phyloP scores from a whole-genome alignment of 192 early-diverging fungal genomes.

The Backusella tuberculispora region DNA sequence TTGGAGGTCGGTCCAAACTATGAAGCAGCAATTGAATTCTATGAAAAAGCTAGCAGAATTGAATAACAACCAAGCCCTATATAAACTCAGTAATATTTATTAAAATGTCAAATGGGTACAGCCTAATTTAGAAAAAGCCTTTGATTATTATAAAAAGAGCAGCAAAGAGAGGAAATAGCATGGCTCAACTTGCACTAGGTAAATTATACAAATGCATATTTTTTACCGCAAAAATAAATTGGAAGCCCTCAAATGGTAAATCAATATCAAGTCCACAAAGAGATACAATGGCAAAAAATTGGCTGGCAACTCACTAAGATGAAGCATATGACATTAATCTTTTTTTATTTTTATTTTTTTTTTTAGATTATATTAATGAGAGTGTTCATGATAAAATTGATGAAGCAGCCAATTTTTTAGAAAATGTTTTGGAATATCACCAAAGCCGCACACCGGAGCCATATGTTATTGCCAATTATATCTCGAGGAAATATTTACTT shows the following conservation, averaged over 20 bases:
- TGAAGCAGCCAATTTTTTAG: too few relatives aligned
- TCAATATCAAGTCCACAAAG: constrained; percentile 2
- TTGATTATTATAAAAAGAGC: neutral
- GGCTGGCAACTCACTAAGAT: neutral
- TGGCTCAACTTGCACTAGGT: neutral
- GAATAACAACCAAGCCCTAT: neutral
- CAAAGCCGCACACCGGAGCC: too few relatives aligned
- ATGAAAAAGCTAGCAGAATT: neutral
- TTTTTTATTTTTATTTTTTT: neutral
- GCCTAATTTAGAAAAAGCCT: neutral
- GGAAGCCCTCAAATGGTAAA: neutral
- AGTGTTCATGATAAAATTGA: too few relatives aligned
- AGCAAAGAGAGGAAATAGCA: neutral
- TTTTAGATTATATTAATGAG: too few relatives aligned
- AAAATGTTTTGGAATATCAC: too few relatives aligned
- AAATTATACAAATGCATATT: neutral
- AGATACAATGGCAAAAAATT: neutral
- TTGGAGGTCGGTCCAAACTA: neutral
- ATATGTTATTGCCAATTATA: too few relatives aligned
- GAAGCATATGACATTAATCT: neutral
- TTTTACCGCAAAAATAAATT: neutral
- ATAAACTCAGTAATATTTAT: neutral
- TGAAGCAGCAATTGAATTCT: neutral
- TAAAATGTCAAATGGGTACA: neutral
- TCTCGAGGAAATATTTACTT: too few relatives aligned